Evolutionary conservation across 371 early-diverging fungal genomes (phyloP).

Genomic region (Mortierella sp.): DNA sequence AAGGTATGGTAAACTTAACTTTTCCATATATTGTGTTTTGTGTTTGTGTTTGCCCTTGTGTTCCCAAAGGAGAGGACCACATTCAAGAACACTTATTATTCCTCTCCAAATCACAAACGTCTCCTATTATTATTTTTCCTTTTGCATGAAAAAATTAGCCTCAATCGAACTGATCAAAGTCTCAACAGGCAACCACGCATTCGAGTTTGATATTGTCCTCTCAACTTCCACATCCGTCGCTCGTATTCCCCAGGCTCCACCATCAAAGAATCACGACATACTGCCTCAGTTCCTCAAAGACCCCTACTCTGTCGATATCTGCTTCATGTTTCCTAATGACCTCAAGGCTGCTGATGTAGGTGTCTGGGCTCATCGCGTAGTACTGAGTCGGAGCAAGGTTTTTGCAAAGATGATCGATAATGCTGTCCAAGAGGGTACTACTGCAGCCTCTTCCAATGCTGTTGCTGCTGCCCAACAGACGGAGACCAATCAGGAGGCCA

Average conservation of each 20-base stretch:
- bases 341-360: neutral
- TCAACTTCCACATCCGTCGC: neutral
- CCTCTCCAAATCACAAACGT: no score
- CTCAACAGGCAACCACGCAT: neutral
- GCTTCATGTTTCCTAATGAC: neutral
- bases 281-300: neutral
- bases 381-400: neutral
- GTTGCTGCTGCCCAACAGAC: neutral
- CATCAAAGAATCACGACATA: neutral
- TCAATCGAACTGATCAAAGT: neutral
- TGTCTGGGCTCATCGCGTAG: neutral
- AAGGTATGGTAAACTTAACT: neutral
- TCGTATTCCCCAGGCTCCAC: neutral
- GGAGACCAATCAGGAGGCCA: no score
- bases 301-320: conserved; percentile 6
- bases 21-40: neutral
- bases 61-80: neutral
- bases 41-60: neutral
- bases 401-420: conserved; percentile 6
- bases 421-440: neutral
- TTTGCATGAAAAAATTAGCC: neutral
- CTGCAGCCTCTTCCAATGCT: neutral
- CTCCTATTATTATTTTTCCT: neutral
- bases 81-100: no score
- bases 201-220: neutral